A percentile compares a stretch with the other conserved stretches of the same genome.
Conservation (phyloP, 2,329 filamentous ascomycete genomes). For the Xylaria arbuscula region DNA sequence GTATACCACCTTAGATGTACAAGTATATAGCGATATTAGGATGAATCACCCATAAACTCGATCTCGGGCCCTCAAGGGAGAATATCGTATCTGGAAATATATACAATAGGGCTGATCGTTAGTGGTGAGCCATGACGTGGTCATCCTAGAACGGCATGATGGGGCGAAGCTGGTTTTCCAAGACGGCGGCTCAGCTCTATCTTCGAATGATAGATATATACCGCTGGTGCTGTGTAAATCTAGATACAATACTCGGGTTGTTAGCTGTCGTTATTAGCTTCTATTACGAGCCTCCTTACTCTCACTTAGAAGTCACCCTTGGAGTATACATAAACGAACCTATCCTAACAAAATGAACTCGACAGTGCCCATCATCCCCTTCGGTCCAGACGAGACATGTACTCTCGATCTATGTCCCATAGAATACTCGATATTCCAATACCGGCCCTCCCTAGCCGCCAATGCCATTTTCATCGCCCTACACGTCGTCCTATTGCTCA, state of each 20-base stretch:
- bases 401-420: slow-evolving; percentile 61
- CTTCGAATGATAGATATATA: background rate
- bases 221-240: background rate
- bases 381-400: slow-evolving; percentile 62
- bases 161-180: background rate
- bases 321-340: background rate
- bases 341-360: slow-evolving; percentile 3
- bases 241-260: background rate
- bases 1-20: background rate
- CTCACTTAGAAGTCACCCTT: background rate
- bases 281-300: background rate
- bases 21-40: background rate
- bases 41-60: background rate
- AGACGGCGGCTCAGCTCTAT: background rate
- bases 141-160: background rate
- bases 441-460: slow-evolving; percentile 58
- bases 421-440: slow-evolving; percentile 59
- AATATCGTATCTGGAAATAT: background rate
- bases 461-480: slow-evolving; percentile 58
- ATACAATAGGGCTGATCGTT: background rate
- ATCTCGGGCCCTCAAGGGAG: too few relatives aligned
- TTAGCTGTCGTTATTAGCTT: background rate
- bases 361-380: slow-evolving; percentile 42
- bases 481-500: slow-evolving; percentile 59
- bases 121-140: background rate